Evolutionary conservation across 208 protist species (phyloP), one percentile per base, ranked within the genome.

Genomic region (Willaertia magna): DNA sequence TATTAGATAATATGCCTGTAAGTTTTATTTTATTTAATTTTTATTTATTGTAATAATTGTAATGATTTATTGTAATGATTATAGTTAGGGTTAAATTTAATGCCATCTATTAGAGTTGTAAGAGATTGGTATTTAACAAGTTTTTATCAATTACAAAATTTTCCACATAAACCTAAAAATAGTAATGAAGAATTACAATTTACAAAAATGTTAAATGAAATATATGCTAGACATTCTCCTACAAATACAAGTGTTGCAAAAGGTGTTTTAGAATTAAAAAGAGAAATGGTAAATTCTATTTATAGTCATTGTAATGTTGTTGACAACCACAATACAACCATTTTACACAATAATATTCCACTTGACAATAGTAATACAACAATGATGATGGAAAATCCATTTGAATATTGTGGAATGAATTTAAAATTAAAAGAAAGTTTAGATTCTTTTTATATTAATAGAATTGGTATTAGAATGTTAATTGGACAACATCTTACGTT

Each of bases 391-490:
- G n/a, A n/a, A n/a, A n/a, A n/a, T n/a, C n/a, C n/a, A n/a, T n/a
- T n/a, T n/a, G n/a, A n/a, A n/a, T n/a, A n/a, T n/a, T n/a, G n/a
- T n/a, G n/a, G n/a, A n/a, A n/a, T n/a, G n/a, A n/a, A n/a, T n/a
- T n/a, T n/a, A n/a, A n/a, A n/a, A n/a, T n/a, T n/a, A n/a, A n/a
- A n/a, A n/a, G 20, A 49, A 43, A 30, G 22, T 9, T 42, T 83
- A 4, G 78, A 83, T 83, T 22, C 20, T 7, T 83, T 83, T 42
- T 83, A 83, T 26, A 48, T 43, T n/a, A 55, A 43, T 1, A 83
- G 78, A 48, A 83, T 83, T 43, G 78, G 78, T 30, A 55, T 83
- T 44, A 48, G 78, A 55, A 83, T 83, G 43, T 55, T 83, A 42
- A 55, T 83, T 40, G 78, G 46, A 43, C 78, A 83, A 55, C 78